phyloP scores from a whole-genome alignment of 2,329 filamentous ascomycete genomes.

The Penicillium hesseltinei region DNA sequence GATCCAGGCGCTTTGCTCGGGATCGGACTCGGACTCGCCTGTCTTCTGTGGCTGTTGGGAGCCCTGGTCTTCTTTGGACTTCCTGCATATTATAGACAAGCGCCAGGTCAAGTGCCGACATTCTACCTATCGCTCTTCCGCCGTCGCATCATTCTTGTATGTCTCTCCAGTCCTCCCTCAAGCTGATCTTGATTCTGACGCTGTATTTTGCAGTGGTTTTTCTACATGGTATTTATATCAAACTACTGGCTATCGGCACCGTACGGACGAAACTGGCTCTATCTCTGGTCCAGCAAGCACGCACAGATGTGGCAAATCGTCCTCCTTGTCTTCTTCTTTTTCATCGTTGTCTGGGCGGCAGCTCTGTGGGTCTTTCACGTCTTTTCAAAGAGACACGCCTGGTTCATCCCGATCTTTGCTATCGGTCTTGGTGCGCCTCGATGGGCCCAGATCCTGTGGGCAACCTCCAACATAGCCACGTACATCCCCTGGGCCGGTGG shows the following conservation, averaged over 20 bases:
- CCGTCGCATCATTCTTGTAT: slow-evolving; percentile 51
- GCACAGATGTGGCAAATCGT: slow-evolving; percentile 57
- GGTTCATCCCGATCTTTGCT: slow-evolving; percentile 68
- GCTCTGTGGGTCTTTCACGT: slow-evolving; percentile 50
- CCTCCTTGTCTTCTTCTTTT: slow-evolving; percentile 50
- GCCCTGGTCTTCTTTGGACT: slow-evolving; percentile 57
- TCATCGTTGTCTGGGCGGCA: slow-evolving; percentile 56
- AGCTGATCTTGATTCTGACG: not conserved
- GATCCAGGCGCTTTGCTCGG: slow-evolving; percentile 49
- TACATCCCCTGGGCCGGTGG: slow-evolving; percentile 61
- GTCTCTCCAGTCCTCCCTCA: slow-evolving; percentile 32
- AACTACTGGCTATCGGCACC: slow-evolving; percentile 67
- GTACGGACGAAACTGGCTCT: slow-evolving; percentile 66
- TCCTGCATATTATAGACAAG: slow-evolving; percentile 64
- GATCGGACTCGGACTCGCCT: slow-evolving; percentile 57
- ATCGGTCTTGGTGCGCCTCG: slow-evolving; percentile 63
- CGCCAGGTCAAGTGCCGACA: slow-evolving; percentile 61
- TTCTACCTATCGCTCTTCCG: slow-evolving; percentile 63
- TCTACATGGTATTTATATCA: slow-evolving; percentile 59
- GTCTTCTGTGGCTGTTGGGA: slow-evolving; percentile 57
- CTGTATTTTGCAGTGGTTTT: slow-evolving; percentile 50
- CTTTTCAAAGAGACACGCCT: slow-evolving; percentile 59
- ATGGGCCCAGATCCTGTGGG: slow-evolving; percentile 68
- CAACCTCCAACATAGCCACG: slow-evolving; percentile 57
- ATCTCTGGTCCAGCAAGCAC: slow-evolving; percentile 56